These are phyloP conservation scores for Cercophora sp. DNA, from an alignment of 495 filamentous ascomycete species.

Conservation along the genomic window DNA sequence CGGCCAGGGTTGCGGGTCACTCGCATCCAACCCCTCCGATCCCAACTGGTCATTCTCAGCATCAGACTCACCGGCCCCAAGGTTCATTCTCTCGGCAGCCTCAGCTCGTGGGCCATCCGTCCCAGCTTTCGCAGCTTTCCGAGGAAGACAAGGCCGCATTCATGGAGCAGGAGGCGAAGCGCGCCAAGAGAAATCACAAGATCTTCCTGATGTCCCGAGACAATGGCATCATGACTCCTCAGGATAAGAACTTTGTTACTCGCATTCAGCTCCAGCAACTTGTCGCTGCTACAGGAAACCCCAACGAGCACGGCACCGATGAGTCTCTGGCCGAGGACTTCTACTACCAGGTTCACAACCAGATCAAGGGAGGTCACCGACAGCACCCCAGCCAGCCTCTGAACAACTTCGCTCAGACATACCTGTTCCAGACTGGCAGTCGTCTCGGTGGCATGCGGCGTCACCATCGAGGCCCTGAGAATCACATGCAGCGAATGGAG, in stretches of 20 bases:
- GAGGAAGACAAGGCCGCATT: slow-evolving; percentile 75
- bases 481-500: slow-evolving; percentile 98
- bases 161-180: slow-evolving; percentile 84
- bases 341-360: slow-evolving; percentile 95
- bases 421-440: slow-evolving; percentile 86
- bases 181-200: slow-evolving; percentile 97
- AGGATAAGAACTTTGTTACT: slow-evolving; percentile 99
- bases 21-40: slow-evolving; percentile 22
- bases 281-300: slow-evolving; percentile 82
- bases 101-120: slow-evolving; percentile 57
- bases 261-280: slow-evolving; percentile 96
- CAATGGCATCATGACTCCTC: slow-evolving; percentile 97
- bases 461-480: slow-evolving; percentile 76
- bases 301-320: slow-evolving; percentile 74
- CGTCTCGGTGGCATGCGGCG: slow-evolving; percentile 67
- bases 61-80: slow-evolving; percentile 34
- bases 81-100: slow-evolving; percentile 34
- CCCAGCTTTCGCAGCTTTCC: slow-evolving; percentile 73
- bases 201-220: slow-evolving; percentile 89
- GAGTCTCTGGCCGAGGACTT: slow-evolving; percentile 86
- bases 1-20: slow-evolving; percentile 25
- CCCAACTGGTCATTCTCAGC: slow-evolving; percentile 17
- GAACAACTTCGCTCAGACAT: slow-evolving; percentile 96
- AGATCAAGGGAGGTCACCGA: slow-evolving; percentile 82
- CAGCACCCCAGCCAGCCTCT: slow-evolving; percentile 87